These are phyloP conservation scores for Amoebophrya sp. DNA, from an alignment of 169 alveolate genomes.

Conservation along the genomic window DNA sequence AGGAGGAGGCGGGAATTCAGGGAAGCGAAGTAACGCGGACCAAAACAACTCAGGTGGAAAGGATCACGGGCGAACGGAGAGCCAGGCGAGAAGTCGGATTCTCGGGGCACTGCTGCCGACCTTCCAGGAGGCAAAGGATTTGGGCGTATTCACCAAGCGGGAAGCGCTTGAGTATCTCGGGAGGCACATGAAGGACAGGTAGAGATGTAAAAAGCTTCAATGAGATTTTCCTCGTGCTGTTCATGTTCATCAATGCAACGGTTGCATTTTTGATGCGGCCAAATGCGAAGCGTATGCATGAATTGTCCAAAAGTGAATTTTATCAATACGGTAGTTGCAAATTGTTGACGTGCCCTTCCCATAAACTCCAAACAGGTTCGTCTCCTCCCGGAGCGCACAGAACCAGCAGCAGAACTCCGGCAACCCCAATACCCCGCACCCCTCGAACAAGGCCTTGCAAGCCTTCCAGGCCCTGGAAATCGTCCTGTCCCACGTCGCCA, in stretches of 20 bases:
- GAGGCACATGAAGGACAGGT: constrained; percentile 50
- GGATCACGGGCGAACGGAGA: constrained; percentile 34
- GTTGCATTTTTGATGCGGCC: constrained; percentile 42
- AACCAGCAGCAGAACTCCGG: not conserved
- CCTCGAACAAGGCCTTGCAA: not conserved
- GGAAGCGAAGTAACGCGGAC: constrained; percentile 37
- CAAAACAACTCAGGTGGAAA: constrained; percentile 43
- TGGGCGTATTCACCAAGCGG: constrained; percentile 67
- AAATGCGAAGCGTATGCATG: constrained; percentile 65
- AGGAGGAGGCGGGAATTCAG: constrained; percentile 1
- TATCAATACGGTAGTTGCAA: constrained; percentile 78
- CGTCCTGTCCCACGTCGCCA: constrained; percentile 64
- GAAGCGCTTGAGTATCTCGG: constrained; percentile 82
- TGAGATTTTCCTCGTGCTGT: constrained; percentile 65
- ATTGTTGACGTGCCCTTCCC: too few species aligned
- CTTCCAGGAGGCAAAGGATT: constrained; percentile 68
- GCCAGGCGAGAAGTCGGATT: too few species aligned
- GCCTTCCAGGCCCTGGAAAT: not conserved
- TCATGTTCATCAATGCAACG: constrained; percentile 64
- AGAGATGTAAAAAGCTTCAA: too few species aligned
- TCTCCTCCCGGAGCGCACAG: not conserved
- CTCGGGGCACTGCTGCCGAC: constrained; percentile 53
- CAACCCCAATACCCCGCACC: not conserved
- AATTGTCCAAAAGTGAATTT: constrained; percentile 91
- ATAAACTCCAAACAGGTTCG: too few species aligned